Conservation (phyloP, 2,329 filamentous ascomycete species). For the Furcasterigmium sp. region DNA sequence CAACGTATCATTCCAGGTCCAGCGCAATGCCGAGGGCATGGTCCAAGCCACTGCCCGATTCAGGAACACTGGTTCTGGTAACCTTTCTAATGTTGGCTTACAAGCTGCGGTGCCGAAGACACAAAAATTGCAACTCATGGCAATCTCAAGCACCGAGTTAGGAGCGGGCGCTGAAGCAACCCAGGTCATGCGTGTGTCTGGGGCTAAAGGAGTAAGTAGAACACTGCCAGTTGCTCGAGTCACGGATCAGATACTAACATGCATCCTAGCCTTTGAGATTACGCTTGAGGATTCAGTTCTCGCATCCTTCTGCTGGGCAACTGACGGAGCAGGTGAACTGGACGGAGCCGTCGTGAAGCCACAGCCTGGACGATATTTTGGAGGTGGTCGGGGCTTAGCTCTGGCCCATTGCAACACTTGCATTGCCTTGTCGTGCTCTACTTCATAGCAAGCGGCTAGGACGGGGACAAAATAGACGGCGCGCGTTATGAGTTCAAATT, state of each 20-base stretch:
- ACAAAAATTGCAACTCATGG: constrained; percentile 87
- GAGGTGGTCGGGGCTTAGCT: too few species aligned
- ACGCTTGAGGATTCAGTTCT: constrained; percentile 78
- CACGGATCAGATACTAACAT: not conserved
- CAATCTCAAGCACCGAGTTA: constrained; percentile 77
- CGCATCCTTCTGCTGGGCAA: constrained; percentile 62
- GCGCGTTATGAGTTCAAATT: too few species aligned
- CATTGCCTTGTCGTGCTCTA: too few species aligned
- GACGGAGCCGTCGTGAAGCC: constrained; percentile 65
- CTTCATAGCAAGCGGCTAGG: not conserved
- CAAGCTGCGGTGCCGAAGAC: constrained; percentile 96
- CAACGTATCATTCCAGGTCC: constrained; percentile 73
- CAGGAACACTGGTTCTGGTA: constrained; percentile 63
- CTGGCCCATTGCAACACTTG: too few species aligned
- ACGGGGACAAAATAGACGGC: not conserved
- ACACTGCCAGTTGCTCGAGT: too few species aligned
- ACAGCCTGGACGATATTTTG: too few species aligned
- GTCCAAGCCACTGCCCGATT: constrained; percentile 84
- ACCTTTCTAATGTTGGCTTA: constrained; percentile 70
- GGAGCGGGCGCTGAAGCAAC: constrained; percentile 75
- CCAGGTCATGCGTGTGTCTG: constrained; percentile 83
- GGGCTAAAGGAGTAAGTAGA: constrained; percentile 79
- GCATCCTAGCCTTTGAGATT: constrained; percentile 68
- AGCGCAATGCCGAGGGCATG: constrained; percentile 72
- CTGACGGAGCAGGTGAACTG: constrained; percentile 94